Percentiles rank a stretch among this genome's conserved stretches.
Conservation (phyloP, 1,284 basidiomycete species). For the Cryptococcus sp. region DNA sequence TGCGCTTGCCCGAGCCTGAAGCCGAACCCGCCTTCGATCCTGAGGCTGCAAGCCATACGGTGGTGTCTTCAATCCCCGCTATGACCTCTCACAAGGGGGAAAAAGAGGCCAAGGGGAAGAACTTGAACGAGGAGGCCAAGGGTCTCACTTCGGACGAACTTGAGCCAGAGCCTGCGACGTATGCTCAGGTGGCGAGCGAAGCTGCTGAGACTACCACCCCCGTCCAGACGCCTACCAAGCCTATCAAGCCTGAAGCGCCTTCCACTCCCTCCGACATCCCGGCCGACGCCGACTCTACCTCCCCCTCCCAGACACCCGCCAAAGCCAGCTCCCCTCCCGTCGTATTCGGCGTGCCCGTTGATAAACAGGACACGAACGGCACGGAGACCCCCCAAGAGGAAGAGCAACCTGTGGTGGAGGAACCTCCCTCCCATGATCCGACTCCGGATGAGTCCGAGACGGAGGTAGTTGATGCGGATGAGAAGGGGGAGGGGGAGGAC, state of each 20-base stretch:
- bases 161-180: neutral
- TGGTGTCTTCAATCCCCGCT: neutral
- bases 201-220: neutral
- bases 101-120: neutral
- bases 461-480: neutral
- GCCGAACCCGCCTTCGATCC: neutral
- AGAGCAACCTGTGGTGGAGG: neutral
- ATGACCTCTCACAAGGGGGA: neutral
- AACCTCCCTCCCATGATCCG: neutral
- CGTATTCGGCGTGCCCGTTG: neutral
- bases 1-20: neutral
- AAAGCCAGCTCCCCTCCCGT: neutral
- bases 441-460: neutral
- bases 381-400: neutral
- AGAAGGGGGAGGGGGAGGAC: neutral
- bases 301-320: neutral
- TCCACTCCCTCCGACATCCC: neutral
- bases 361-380: neutral
- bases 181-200: neutral
- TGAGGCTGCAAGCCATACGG: neutral
- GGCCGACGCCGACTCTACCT: neutral
- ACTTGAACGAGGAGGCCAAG: neutral
- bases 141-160: no score
- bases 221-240: neutral
- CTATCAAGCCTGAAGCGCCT: slow-evolving; percentile 1